Percentiles rank a stretch among this genome's conserved stretches.
Evolutionary conservation across 2,329 filamentous ascomycete genomes (phyloP).

Genomic region (Penicillium sp.): DNA sequence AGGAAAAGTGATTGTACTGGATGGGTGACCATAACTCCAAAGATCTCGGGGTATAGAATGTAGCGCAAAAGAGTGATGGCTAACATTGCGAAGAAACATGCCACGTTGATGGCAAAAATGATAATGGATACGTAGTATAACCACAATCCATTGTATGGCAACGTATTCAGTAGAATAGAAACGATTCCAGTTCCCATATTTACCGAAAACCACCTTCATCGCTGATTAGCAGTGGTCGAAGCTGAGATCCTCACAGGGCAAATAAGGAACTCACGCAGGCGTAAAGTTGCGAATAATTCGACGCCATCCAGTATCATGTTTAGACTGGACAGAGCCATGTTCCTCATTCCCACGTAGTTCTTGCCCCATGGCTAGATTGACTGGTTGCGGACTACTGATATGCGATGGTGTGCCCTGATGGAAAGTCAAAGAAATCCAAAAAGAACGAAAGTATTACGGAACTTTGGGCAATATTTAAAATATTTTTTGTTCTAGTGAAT

Average conservation of each 20-base stretch:
- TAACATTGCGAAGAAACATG: background rate
- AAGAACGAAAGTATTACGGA: background rate
- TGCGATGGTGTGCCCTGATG: background rate
- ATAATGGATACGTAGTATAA: background rate
- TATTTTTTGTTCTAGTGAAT: background rate
- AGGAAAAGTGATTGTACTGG: slow-evolving; percentile 69
- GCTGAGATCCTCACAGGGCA: background rate
- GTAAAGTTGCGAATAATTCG: slow-evolving; percentile 36
- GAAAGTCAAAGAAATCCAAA: background rate
- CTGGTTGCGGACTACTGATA: too few relatives aligned
- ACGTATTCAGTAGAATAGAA: background rate
- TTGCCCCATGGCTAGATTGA: background rate
- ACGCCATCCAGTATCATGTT: slow-evolving; percentile 36
- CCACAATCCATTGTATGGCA: background rate
- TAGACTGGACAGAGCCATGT: background rate
- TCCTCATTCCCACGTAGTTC: background rate
- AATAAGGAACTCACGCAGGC: slow-evolving; percentile 40
- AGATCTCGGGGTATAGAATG: slow-evolving; percentile 65
- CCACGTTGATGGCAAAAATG: background rate
- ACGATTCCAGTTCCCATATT: slow-evolving; percentile 1
- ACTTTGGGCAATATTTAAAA: background rate
- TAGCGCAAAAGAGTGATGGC: background rate
- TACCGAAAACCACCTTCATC: background rate
- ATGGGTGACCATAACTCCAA: slow-evolving; percentile 66
- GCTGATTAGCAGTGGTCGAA: background rate